phyloP scores from a whole-genome alignment of 495 filamentous ascomycete genomes.

The Rusavskia elegans region DNA sequence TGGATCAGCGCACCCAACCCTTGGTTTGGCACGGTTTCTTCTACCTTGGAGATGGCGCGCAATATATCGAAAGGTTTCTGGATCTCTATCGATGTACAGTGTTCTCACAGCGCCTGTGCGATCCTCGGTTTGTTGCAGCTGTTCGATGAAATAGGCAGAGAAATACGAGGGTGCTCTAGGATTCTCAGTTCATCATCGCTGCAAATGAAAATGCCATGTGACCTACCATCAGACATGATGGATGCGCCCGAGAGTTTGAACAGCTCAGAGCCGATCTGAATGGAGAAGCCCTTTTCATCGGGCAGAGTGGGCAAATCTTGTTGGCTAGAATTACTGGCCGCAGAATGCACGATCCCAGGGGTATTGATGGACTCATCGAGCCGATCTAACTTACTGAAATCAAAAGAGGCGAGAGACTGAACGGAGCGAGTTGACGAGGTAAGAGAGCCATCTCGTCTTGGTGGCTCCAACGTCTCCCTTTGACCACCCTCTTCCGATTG shows the following conservation, averaged over 20 bases:
- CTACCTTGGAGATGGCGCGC: constrained; percentile 68
- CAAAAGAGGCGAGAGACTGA: neutral
- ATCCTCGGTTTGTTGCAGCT: constrained; percentile 48
- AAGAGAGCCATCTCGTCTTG: neutral
- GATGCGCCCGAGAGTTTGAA: constrained; percentile 92
- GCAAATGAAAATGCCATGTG: neutral
- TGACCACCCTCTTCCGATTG: neutral
- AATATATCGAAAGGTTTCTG: constrained; percentile 77
- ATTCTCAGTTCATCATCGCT: constrained; percentile 25
- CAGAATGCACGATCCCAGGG: constrained; percentile 10
- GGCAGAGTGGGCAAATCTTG: constrained; percentile 24
- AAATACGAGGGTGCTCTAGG: constrained; percentile 91
- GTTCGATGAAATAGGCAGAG: constrained; percentile 81
- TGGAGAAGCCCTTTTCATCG: constrained; percentile 63
- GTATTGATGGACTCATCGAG: neutral
- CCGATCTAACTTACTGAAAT: neutral
- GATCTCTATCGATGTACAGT: constrained; percentile 92
- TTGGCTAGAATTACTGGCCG: neutral
- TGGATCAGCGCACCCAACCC: neutral
- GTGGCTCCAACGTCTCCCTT: neutral
- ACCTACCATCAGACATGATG: constrained; percentile 78
- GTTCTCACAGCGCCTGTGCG: constrained; percentile 37
- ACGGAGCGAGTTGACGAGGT: neutral
- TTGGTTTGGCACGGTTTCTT: neutral
- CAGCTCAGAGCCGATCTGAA: constrained; percentile 83